Percentiles rank a stretch among this genome's conserved stretches.
phyloP scores from a whole-genome alignment of 1,284 basidiomycete species.

The Phylloboletellus chloephorus region DNA sequence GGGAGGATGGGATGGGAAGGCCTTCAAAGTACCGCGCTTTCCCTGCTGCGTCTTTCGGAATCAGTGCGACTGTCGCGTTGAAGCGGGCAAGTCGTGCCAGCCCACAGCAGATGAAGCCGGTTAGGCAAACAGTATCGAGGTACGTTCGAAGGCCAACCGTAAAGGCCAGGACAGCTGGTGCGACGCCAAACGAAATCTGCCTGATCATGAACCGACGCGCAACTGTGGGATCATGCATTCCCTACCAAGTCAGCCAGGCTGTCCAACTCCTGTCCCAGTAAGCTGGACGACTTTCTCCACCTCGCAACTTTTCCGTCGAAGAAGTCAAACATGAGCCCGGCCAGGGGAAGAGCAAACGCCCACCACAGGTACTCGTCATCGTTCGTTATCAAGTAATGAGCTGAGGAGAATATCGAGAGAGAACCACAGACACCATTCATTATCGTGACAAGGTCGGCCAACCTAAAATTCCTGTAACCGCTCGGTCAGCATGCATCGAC shows the following conservation, averaged over 20 bases:
- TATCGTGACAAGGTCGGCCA: conserved; percentile 98
- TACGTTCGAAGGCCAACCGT: conserved; percentile 85
- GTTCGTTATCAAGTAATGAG: conserved; percentile 79
- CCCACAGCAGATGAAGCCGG: conserved; percentile 92
- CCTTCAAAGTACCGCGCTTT: conserved; percentile 97
- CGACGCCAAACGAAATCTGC: conserved; percentile 95
- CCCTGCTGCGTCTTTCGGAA: conserved; percentile 84
- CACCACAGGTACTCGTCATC: conserved; percentile 81
- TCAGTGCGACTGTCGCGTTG: conserved; percentile 94
- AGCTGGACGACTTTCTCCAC: conserved; percentile 91
- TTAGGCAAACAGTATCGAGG: conserved; percentile 83
- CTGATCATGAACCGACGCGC: conserved; percentile 8
- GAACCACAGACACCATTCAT: conserved; percentile 99
- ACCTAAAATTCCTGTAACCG: conserved; percentile 82
- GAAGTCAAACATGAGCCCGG: conserved; percentile 98
- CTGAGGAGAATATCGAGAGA: conserved; percentile 91
- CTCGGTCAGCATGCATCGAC: conserved; percentile 15
- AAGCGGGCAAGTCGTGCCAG: conserved; percentile 95
- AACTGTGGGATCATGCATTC: conserved; percentile 5
- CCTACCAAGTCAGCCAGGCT: conserved; percentile 90
- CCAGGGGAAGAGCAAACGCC: conserved; percentile 84
- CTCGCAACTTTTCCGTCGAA: conserved; percentile 97
- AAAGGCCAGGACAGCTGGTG: conserved; percentile 90
- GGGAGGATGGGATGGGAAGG: conserved; percentile 90
- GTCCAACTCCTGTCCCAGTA: conserved; percentile 99